Evolutionary conservation across 768 basidiomycete species (phyloP), one percentile per base, ranked within the genome.

Genomic region (Phanerochaete carnosa): DNA sequence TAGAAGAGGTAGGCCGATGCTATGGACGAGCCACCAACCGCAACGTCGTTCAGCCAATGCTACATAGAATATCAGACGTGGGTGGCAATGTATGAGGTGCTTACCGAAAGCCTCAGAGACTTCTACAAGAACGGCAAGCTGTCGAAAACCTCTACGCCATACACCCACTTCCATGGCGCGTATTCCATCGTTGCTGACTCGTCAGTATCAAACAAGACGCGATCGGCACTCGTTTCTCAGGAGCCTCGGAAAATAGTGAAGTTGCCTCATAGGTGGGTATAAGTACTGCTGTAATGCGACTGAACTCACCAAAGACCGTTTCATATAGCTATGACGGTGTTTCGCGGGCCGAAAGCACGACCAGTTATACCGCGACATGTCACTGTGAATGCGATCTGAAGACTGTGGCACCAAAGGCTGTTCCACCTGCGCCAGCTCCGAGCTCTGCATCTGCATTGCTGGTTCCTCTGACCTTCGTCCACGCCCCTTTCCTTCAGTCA

Each of bases 111-210:
- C 0, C 32, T 64, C 29, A 54, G 62, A 37, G n/a, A 16, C 19
- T 59, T 32, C 49, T 56, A 64, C 59, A 32, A 55, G 19, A 26
- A 25, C 19, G 45, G 29, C 30, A n/a, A 19, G 19, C 8, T n/a
- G 23, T 29, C 22, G 12, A 29, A 23, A 25, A 26, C 46, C 15
- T 46, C 32, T 12, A 16, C 60, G 22, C 49, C 16, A 11, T 55
- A 35, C 55, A 35, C 63, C 47, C 53, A 49, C 13, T 68, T 66
- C 60, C 33, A 57, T 23, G 67, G 65, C 3, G 29, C 56, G 7
- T 68, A 61, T 58, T 58, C 67, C n/a, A 58, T 68, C 32, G 51
- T 68, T 28, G 56, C 61, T n/a, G 67, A 68, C 59, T 63, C 67
- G 8, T 32, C 55, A 16, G 26, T 65, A 19, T 22, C 32, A 9